Conservation (phyloP, 768 basidiomycete genomes). For the Amanita muscaria region DNA sequence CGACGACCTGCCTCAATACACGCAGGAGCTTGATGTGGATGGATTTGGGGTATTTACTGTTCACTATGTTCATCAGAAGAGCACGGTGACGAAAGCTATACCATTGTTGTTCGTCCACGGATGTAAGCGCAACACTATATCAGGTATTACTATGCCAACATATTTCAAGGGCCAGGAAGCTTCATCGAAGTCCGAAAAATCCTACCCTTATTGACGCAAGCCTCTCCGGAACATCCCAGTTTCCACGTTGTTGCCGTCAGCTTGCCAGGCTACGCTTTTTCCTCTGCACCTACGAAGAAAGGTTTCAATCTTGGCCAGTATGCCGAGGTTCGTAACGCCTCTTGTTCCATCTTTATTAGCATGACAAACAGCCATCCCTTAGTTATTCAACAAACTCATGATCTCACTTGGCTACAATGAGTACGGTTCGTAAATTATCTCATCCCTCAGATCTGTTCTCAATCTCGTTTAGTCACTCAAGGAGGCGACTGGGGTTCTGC, state of each 20-base stretch:
- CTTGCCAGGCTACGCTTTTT: conserved; percentile 57
- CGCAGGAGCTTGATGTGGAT: conserved; percentile 39
- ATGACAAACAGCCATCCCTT: conserved; percentile 41
- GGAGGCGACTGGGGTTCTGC: conserved; percentile 40
- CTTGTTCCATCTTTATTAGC: background rate
- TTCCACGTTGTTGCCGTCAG: conserved; percentile 58
- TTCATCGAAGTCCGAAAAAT: conserved; percentile 52
- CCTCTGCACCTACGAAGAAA: conserved; percentile 40
- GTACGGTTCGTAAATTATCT: conserved; percentile 28
- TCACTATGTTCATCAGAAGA: conserved; percentile 52
- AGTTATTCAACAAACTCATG: conserved; percentile 45
- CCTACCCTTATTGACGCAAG: conserved; percentile 40
- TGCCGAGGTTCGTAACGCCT: conserved; percentile 43
- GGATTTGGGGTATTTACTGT: conserved; percentile 37
- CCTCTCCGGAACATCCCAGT: conserved; percentile 35
- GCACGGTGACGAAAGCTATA: conserved; percentile 34
- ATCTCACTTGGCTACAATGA: conserved; percentile 36
- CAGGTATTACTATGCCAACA: background rate
- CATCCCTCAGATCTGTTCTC: background rate
- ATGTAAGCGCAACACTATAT: conserved; percentile 25
- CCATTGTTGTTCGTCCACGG: conserved; percentile 41
- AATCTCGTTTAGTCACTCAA: conserved; percentile 26
- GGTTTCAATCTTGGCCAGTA: conserved; percentile 40
- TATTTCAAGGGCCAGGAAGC: conserved; percentile 48
- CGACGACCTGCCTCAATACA: conserved; percentile 45